phyloP scores from a whole-genome alignment of 805 yeast genomes.

The Ogataea polymorpha region DNA sequence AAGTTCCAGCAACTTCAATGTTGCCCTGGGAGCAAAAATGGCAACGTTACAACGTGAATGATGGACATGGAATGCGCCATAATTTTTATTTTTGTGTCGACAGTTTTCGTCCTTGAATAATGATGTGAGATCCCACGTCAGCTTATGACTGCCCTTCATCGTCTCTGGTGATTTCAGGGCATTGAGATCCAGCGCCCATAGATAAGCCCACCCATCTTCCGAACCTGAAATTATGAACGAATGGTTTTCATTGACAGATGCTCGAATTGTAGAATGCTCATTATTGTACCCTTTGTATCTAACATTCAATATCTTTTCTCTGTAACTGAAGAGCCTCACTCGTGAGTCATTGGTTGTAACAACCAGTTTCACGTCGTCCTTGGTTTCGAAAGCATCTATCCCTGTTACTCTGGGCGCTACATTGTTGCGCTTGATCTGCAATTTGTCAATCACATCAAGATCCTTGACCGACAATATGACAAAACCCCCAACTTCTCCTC shows the following conservation, averaged over 20 bases:
- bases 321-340: constrained; percentile 60
- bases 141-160: constrained; percentile 31
- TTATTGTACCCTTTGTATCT: constrained; percentile 74
- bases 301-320: constrained; percentile 53
- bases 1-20: constrained; percentile 59
- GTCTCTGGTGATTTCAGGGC: constrained; percentile 5
- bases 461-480: constrained; percentile 62
- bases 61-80: constrained; percentile 75
- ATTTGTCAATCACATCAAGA: constrained; percentile 43
- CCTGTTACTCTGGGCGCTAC: constrained; percentile 72
- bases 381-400: constrained; percentile 45
- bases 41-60: constrained; percentile 72
- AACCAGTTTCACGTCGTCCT: constrained; percentile 35
- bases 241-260: constrained; percentile 56
- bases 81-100: constrained; percentile 52
- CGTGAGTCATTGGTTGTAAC: constrained; percentile 83
- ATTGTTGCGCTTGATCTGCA: constrained; percentile 44
- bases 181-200: constrained; percentile 55
- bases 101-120: constrained; percentile 34
- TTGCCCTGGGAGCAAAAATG: constrained; percentile 68
- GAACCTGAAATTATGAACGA: constrained; percentile 70
- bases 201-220: constrained; percentile 83
- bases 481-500: constrained; percentile 76
- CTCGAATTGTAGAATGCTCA: constrained; percentile 67
- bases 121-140: constrained; percentile 35